Conservation (phyloP, 2,329 filamentous ascomycete species). For the Diaporthe eres region DNA sequence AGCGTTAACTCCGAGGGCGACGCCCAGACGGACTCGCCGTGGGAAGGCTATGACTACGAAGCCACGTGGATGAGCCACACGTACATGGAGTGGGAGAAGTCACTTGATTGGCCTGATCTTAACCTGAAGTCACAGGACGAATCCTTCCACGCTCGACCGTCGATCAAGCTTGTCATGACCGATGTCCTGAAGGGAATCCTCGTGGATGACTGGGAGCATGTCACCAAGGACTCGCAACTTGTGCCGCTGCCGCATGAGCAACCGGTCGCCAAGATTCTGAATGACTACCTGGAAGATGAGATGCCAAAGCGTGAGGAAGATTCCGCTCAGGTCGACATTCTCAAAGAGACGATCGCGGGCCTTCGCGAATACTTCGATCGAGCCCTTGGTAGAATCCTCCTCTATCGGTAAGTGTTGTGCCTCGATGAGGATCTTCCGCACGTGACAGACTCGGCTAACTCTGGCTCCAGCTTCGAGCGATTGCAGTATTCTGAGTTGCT, state of each 20-base stretch:
- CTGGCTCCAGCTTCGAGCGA: conserved; percentile 81
- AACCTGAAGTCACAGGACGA: conserved; percentile 77
- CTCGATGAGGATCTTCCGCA: background rate
- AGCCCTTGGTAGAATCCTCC: conserved; percentile 85
- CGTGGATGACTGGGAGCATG: conserved; percentile 98
- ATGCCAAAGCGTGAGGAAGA: conserved; percentile 74
- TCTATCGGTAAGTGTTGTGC: conserved; percentile 75
- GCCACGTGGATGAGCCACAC: conserved; percentile 23
- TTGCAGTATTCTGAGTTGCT: conserved; percentile 86
- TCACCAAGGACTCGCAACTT: conserved; percentile 94
- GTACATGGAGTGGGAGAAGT: background rate
- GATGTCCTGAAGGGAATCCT: conserved; percentile 92
- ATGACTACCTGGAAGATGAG: conserved; percentile 83
- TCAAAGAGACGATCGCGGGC: conserved; percentile 90
- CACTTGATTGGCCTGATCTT: background rate
- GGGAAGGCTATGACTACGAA: background rate
- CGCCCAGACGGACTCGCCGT: background rate
- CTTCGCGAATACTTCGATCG: conserved; percentile 96
- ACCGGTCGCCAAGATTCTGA: conserved; percentile 82
- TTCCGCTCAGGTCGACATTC: conserved; percentile 83
- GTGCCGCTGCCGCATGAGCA: conserved; percentile 85
- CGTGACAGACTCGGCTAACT: background rate
- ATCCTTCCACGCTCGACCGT: conserved; percentile 84
- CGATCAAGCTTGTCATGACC: conserved; percentile 87
- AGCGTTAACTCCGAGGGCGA: background rate